phyloP scores from a whole-genome alignment of 2,329 filamentous ascomycete species.

The Thielaviopsis punctulata region DNA sequence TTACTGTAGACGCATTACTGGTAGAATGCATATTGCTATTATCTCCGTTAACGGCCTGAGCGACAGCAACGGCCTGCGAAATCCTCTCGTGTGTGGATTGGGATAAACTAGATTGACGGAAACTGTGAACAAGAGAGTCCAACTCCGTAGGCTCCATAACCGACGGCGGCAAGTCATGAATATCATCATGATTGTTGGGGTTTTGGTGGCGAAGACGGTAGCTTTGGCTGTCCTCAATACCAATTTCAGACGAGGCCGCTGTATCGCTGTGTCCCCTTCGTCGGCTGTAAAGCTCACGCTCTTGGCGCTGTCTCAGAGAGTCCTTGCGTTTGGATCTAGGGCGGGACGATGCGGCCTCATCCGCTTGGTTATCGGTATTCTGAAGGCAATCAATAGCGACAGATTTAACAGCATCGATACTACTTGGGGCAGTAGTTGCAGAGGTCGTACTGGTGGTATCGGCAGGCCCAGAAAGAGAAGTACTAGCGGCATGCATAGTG shows the following conservation, averaged over 20 bases:
- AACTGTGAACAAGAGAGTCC: conserved; percentile 63
- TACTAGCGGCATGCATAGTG: conserved; percentile 79
- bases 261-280: conserved; percentile 48
- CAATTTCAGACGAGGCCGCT: conserved; percentile 41
- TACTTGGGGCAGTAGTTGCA: conserved; percentile 62
- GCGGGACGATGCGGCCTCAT: conserved; percentile 45
- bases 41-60: conserved; percentile 49
- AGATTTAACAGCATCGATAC: conserved; percentile 75
- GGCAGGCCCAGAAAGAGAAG: conserved; percentile 38
- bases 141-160: conserved; percentile 57
- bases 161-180: conserved; percentile 41
- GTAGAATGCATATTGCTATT: conserved; percentile 31
- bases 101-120: conserved; percentile 62
- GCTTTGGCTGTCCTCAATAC: conserved; percentile 30
- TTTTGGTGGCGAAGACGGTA: conserved; percentile 29
- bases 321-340: conserved; percentile 49
- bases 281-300: conserved; percentile 76
- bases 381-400: conserved; percentile 67
- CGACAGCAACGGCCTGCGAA: conserved; percentile 44
- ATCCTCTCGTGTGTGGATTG: conserved; percentile 63
- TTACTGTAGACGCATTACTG: conserved; percentile 34
- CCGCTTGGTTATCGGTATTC: conserved; percentile 52
- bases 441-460: conserved; percentile 36
- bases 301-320: conserved; percentile 73
- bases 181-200: conserved; percentile 36